phyloP scores from a whole-genome alignment of 345 rosid genomes.

The Nephelium lappaceum region DNA sequence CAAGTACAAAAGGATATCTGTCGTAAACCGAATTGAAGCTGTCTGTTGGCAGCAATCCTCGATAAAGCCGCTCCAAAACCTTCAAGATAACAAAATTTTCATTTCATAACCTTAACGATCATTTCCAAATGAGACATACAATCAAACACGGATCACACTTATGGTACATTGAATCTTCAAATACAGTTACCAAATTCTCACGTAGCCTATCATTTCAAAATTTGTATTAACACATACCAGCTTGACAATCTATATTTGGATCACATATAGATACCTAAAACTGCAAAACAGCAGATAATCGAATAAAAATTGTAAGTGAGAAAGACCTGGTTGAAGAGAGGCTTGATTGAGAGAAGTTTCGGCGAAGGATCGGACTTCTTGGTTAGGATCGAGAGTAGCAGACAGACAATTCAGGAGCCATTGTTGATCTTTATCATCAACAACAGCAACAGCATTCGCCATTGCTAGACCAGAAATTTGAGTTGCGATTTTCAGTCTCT shows the following conservation, averaged over 20 bases:
- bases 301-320: background rate
- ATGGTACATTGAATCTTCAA: background rate
- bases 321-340: constrained; percentile 82
- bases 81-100: constrained; percentile 26
- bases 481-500: background rate
- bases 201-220: background rate
- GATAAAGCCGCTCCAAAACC: constrained; percentile 88
- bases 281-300: background rate
- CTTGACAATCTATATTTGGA: background rate
- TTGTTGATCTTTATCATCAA: constrained; percentile 74
- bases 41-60: constrained; percentile 76
- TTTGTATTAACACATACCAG: background rate
- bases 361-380: constrained; percentile 80
- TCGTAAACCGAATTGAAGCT: constrained; percentile 73
- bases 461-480: constrained; percentile 19
- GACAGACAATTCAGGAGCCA: constrained; percentile 88
- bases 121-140: background rate
- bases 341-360: constrained; percentile 86
- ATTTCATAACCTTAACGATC: background rate
- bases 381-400: constrained; percentile 86
- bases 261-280: background rate
- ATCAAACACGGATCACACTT: background rate
- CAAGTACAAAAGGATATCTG: constrained; percentile 75
- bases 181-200: background rate
- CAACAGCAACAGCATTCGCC: constrained; percentile 31